These are phyloP conservation scores for Penicillium lagena DNA, from an alignment of 495 filamentous ascomycete genomes.

Conservation along the genomic window DNA sequence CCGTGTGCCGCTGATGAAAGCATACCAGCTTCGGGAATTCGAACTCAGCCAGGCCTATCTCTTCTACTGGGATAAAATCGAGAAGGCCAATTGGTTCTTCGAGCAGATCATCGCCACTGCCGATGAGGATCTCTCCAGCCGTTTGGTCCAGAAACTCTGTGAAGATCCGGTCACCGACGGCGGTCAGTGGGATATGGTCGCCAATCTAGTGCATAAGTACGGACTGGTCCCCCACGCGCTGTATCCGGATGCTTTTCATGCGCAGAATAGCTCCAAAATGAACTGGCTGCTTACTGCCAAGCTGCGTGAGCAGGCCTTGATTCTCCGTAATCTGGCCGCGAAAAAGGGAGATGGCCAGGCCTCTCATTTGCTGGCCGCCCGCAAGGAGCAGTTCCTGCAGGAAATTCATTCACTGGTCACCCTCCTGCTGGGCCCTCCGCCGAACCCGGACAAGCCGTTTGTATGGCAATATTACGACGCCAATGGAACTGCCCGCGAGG, in stretches of 20 bases:
- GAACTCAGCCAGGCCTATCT: slow-evolving; percentile 82
- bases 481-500: slow-evolving; percentile 48
- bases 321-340: slow-evolving; percentile 47
- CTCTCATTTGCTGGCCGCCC: slow-evolving; percentile 26
- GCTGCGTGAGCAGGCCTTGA: slow-evolving; percentile 73
- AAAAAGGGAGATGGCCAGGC: slow-evolving; percentile 1
- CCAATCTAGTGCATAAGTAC: slow-evolving; percentile 79
- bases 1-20: slow-evolving; percentile 74
- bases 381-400: slow-evolving; percentile 66
- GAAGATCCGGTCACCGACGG: slow-evolving; percentile 67
- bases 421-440: slow-evolving; percentile 71
- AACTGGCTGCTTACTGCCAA: slow-evolving; percentile 76
- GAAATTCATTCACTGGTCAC: slow-evolving; percentile 75
- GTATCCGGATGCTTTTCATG: slow-evolving; percentile 76
- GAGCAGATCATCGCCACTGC: slow-evolving; percentile 73
- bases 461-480: slow-evolving; percentile 73
- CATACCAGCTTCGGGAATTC: slow-evolving; percentile 68
- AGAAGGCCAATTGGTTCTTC: slow-evolving; percentile 85
- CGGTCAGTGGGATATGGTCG: slow-evolving; percentile 91
- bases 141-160: slow-evolving; percentile 63
- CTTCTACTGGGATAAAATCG: slow-evolving; percentile 94
- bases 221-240: slow-evolving; percentile 72
- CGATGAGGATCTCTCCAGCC: slow-evolving; percentile 55
- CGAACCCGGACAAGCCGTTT: slow-evolving; percentile 57
- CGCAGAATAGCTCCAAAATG: slow-evolving; percentile 60